Evolutionary conservation across 257 asterid genomes (phyloP).

Genomic region (Schizonepeta tenuifolia): DNA sequence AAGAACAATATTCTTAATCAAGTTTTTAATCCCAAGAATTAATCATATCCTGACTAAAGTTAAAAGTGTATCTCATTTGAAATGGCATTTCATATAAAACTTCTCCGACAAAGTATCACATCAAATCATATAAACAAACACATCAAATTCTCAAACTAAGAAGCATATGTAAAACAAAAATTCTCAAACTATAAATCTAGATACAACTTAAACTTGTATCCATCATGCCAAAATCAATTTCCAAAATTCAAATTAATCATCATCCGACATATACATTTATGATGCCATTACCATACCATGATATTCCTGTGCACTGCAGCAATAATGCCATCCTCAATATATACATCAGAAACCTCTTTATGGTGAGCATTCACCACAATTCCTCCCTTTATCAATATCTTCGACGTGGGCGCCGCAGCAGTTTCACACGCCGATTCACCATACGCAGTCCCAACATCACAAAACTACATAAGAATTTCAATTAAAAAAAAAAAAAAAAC

Average conservation of each 20-base stretch:
- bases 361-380: conserved; percentile 92
- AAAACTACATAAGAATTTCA: conserved; percentile 54
- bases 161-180: not conserved
- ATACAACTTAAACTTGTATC: conserved; percentile 18
- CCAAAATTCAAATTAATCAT: conserved; percentile 12
- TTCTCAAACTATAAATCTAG: not conserved
- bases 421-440: conserved; percentile 53
- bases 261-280: not conserved
- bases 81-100: too few relatives aligned
- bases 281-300: conserved; percentile 45
- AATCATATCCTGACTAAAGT: not conserved
- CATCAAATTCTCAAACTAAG: too few relatives aligned
- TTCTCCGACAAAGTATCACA: too few relatives aligned
- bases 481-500: not conserved
- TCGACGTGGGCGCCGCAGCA: conserved; percentile 44
- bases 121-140: too few relatives aligned
- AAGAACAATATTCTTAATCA: not conserved
- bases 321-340: conserved; percentile 77
- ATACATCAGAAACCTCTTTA: conserved; percentile 85
- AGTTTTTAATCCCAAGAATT: not conserved
- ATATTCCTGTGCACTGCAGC: conserved; percentile 65
- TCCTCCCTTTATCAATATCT: conserved; percentile 90
- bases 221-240: conserved; percentile 21
- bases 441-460: conserved; percentile 53
- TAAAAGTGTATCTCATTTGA: not conserved